Evolutionary conservation across 2,329 filamentous ascomycete genomes (phyloP), one percentile per base, ranked within the genome.

Genomic region (Thelonectria rubi): DNA sequence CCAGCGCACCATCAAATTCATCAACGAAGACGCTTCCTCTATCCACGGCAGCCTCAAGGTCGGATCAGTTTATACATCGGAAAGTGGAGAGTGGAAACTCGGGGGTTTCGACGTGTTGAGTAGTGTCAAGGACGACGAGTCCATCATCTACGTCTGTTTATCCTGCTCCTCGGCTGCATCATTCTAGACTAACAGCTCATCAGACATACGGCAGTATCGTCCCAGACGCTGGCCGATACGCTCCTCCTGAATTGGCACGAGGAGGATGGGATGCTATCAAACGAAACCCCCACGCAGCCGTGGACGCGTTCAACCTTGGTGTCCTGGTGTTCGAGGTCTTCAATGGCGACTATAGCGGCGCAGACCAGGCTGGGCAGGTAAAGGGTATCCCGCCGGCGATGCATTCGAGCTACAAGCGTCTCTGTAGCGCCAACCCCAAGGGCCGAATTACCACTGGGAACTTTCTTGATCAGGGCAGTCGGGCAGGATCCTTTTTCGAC

Each of bases 71-170:
- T 99, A 94, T 77, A 95, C 92, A 4, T 93, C 93, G 63, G 94
- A 98, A 74, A 97, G 95, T 73, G 95, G 95, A 60, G 95, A 99
- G 79, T 99, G 95, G 95, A 98, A 96, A 74, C 81, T 99, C 2
- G 94, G 91, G 18, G 95, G 95, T 1, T 97, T 99, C 69, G 95
- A 99, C 68, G 86, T 97, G 5, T 78, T 98, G 34, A 37, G 94
- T 78, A 97, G 91, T 39, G 89, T 98, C 79, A 98, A 97, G 72
- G 95, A 98, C 59, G 94, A 98, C 64, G 93, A 98, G 70, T 93
- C 94, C 10, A 84, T 97, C 49, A 94, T 99, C 73, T 97, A 96
- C 74, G 90, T 92, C 32, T 60, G 76, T 66, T 9, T 8, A 6
- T 5, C 32, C 7, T 18, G 3, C 3, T 7, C 5, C 45, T 15